Evolutionary conservation across 805 yeast species (phyloP).

Genomic region (Brettanomyces sp.): DNA sequence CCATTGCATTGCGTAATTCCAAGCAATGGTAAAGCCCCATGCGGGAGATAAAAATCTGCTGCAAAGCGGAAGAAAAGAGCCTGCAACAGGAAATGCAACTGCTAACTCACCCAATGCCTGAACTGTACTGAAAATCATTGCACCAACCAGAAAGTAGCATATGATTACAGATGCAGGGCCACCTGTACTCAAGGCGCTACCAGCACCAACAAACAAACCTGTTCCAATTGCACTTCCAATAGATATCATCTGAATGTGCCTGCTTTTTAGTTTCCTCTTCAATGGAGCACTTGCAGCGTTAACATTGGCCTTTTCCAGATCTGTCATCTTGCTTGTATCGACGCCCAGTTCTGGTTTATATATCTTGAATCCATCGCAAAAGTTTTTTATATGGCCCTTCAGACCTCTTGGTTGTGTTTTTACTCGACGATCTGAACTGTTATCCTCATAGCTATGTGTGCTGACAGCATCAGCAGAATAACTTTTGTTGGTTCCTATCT

Average conservation of each 20-base stretch:
- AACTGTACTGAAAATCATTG: slow-evolving; percentile 50
- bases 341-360: slow-evolving; percentile 1
- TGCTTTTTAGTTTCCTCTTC: slow-evolving; percentile 39
- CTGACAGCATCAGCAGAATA: too few species aligned
- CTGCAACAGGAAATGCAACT: slow-evolving; percentile 50
- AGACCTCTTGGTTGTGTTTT: too few species aligned
- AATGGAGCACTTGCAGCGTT: slow-evolving; percentile 37
- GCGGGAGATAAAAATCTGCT: slow-evolving; percentile 47
- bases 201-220: slow-evolving; percentile 67
- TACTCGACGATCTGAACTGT: too few species aligned
- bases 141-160: slow-evolving; percentile 46
- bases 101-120: slow-evolving; percentile 57
- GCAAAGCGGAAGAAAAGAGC: slow-evolving; percentile 47
- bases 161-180: slow-evolving; percentile 63
- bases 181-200: slow-evolving; percentile 47
- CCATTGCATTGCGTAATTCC: slow-evolving; percentile 46
- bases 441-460: too few species aligned
- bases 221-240: slow-evolving; percentile 77
- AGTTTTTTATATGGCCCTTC: neutral
- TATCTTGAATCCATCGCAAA: slow-evolving; percentile 19
- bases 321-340: slow-evolving; percentile 19
- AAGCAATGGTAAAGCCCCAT: slow-evolving; percentile 50
- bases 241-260: slow-evolving; percentile 72
- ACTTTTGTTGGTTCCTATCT: too few species aligned
- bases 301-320: slow-evolving; percentile 34